Evolutionary conservation across 2,329 filamentous ascomycete species (phyloP).

Genomic region (Fusarium musae): DNA sequence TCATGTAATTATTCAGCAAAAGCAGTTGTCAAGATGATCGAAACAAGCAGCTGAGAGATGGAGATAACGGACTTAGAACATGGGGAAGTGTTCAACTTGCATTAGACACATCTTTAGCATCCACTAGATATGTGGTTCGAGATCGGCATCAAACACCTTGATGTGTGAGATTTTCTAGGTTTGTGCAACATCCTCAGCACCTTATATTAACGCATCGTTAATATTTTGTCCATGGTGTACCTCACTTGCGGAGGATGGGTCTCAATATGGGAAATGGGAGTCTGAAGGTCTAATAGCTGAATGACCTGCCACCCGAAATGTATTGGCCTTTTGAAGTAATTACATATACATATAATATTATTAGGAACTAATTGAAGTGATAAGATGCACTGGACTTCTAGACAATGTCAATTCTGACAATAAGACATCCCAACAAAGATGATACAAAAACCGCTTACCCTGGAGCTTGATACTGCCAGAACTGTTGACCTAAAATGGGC

Average conservation of each 20-base stretch:
- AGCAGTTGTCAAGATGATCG: not conserved
- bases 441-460: not conserved
- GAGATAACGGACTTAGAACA: constrained; percentile 2
- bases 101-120: not conserved
- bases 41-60: not conserved
- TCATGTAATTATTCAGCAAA: not conserved
- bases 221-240: not conserved
- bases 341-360: not conserved
- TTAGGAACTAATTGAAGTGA: not conserved
- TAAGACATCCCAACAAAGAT: not conserved
- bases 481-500: not conserved
- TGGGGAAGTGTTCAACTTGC: not conserved
- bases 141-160: not conserved
- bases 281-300: not conserved
- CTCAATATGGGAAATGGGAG: not conserved
- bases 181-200: not conserved
- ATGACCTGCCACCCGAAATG: not conserved
- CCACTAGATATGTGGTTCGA: not conserved
- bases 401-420: no score
- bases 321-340: not conserved
- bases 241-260: not conserved
- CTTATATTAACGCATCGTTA: not conserved
- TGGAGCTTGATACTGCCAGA: not conserved
- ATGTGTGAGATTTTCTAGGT: not conserved
- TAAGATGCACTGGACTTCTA: not conserved